Base-by-base conservation (phyloP, 2,329 filamentous ascomycete genomes). In the Fusarium tanahbumbuense region DNA sequence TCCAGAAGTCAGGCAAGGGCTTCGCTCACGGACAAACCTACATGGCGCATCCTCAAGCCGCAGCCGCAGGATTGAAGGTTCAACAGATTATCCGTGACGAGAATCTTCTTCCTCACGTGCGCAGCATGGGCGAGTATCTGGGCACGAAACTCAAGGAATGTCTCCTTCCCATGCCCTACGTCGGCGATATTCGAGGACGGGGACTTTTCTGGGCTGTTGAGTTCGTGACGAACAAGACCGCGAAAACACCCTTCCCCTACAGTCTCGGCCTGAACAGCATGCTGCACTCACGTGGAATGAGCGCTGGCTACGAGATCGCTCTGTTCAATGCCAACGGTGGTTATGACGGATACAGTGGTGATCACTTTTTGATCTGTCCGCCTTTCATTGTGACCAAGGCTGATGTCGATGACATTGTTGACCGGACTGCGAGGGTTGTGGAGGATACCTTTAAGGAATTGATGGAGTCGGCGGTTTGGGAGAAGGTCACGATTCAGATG, bases 311-410 rank as follows among this genome's bases (percentile, higher is more conserved):
- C 16, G 71, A 72, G 15, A 58, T 73, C 8, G 63, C 71, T 0
- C 45, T 73, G 6, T 73, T 73, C 40, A 72, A 73, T 27, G 71
- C 71, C 6, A 69, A 68, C 3, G 71, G 71, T 0, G 72, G 71
- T 2, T 72, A 70, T 25, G 71, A 73, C n/a, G 71, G 71, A 1
- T 72, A 72, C 40, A 70, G 55, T 3, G 71, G 71, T 0, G 71
- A 73, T 18, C 68, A 73, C 25, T 73, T 73, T 5, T 13, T 73
- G 2, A 47, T 73, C 45, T 72, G 66, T 6, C 71, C 71, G 0
- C 71, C 71, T 4, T 73, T 72, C 10, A 67, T 72, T 6, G 63
- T 73, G 3, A 47, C 60, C 0, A 42, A 71, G 37, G 22, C 40
- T 5, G 71, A 73, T 30, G 41, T 73, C 2, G 68, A 73, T 18